Conservation (phyloP, 2,329 filamentous ascomycete species). For the Thelonectria olida region DNA sequence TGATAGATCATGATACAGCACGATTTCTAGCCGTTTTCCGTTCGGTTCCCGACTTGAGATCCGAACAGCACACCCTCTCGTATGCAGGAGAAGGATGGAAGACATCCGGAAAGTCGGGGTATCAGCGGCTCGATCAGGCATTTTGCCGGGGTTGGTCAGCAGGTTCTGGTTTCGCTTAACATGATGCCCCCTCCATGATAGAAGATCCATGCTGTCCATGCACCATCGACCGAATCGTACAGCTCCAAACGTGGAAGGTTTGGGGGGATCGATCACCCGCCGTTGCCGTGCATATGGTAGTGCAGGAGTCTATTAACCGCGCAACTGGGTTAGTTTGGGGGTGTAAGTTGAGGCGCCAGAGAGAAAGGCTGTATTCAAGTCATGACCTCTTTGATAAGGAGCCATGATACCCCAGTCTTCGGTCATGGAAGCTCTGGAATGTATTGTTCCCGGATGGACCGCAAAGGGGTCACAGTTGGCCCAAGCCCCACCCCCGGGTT, state of each 20-base stretch:
- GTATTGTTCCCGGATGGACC: neutral
- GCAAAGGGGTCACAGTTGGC: neutral
- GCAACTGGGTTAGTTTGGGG: neutral
- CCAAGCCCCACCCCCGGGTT: constrained; percentile 24
- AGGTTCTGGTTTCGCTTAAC: constrained; percentile 9
- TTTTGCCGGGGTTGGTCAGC: constrained; percentile 13
- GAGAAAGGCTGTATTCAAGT: neutral
- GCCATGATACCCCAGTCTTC: neutral
- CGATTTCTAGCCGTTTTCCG: constrained; percentile 14
- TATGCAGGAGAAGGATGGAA: constrained; percentile 19
- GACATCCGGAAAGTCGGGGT: neutral
- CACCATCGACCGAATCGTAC: constrained; percentile 15
- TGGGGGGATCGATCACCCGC: constrained; percentile 20
- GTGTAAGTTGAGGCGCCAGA: neutral
- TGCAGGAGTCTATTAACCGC: neutral
- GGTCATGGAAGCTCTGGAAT: constrained; percentile 5
- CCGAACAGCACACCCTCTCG: constrained; percentile 23
- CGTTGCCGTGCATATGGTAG: neutral
- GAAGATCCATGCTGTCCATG: constrained; percentile 4
- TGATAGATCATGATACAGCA: neutral
- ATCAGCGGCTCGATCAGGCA: constrained; percentile 19
- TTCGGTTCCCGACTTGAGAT: constrained; percentile 20
- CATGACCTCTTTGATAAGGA: neutral
- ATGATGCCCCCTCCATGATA: constrained; percentile 1
- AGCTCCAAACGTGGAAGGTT: neutral